Conservation (phyloP, 2,329 filamentous ascomycete genomes). For the Septoria linicola region DNA sequence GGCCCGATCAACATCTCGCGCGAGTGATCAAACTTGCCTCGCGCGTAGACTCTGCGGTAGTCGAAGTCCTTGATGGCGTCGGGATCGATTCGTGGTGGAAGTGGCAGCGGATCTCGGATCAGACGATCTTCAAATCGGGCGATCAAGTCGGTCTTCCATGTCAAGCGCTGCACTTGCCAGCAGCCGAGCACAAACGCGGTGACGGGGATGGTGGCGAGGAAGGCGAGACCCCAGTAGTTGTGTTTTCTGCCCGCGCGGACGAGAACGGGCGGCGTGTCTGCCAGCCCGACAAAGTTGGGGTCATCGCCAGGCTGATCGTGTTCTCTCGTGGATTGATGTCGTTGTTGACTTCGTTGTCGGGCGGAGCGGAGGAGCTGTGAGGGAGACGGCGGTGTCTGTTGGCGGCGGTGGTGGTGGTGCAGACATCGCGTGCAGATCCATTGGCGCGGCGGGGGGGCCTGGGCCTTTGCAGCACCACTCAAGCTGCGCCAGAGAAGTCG, state of each 20-base stretch:
- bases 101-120: slow-evolving; percentile 76
- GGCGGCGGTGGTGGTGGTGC: slow-evolving; percentile 40
- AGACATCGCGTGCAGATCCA: slow-evolving; percentile 21
- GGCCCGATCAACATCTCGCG: slow-evolving; percentile 96
- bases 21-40: slow-evolving; percentile 76
- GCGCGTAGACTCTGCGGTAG: slow-evolving; percentile 77
- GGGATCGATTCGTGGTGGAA: slow-evolving; percentile 80
- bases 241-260: slow-evolving; percentile 74
- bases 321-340: slow-evolving; percentile 44
- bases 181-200: slow-evolving; percentile 87
- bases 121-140: slow-evolving; percentile 91
- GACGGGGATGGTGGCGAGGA: slow-evolving; percentile 70
- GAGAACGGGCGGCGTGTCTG: slow-evolving; percentile 80
- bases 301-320: slow-evolving; percentile 69
- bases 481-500: slow-evolving; percentile 19
- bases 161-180: slow-evolving; percentile 91
- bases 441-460: neutral
- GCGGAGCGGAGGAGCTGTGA: slow-evolving; percentile 26
- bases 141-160: slow-evolving; percentile 91
- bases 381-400: slow-evolving; percentile 22
- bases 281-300: slow-evolving; percentile 76
- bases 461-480: too few species aligned
- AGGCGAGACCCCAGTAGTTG: slow-evolving; percentile 47
- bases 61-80: slow-evolving; percentile 85
- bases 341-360: slow-evolving; percentile 30